A percentile compares a stretch with the other conserved stretches of the same genome.
These are phyloP conservation scores for Ramaria sp. DNA, from an alignment of 768 basidiomycete genomes.

Conservation along the genomic window DNA sequence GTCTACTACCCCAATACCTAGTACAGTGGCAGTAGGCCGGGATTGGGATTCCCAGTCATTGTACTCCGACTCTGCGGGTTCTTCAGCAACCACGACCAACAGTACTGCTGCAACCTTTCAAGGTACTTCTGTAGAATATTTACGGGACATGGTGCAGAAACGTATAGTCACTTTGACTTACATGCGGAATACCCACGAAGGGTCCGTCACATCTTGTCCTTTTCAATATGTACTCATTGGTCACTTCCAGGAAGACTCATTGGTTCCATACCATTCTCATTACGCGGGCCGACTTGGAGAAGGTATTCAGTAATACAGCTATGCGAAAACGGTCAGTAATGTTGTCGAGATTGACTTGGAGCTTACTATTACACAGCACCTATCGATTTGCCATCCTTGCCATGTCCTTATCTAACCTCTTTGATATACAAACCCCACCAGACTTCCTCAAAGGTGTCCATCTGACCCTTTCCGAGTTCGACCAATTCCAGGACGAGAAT, in stretches of 20 bases:
- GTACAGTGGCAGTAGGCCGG: constrained; percentile 21
- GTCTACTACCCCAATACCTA: constrained; percentile 13
- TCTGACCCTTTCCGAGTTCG: constrained; percentile 65
- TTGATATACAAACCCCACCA: constrained; percentile 70
- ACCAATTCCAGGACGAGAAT: constrained; percentile 66
- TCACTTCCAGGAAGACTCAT: constrained; percentile 49
- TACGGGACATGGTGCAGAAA: constrained; percentile 74
- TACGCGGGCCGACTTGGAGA: constrained; percentile 61
- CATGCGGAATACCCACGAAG: constrained; percentile 76
- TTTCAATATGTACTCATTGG: background rate
- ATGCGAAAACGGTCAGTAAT: constrained; percentile 67
- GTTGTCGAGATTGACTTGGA: too few species aligned
- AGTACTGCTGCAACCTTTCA: constrained; percentile 23
- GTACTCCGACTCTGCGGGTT: constrained; percentile 30
- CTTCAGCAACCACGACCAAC: constrained; percentile 2
- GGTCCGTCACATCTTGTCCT: constrained; percentile 35
- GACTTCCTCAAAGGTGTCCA: constrained; percentile 71
- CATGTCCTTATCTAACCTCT: constrained; percentile 72
- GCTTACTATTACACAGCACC: constrained; percentile 38
- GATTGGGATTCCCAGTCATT: constrained; percentile 71
- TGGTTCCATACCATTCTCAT: constrained; percentile 87
- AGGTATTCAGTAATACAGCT: constrained; percentile 56
- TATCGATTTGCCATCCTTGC: constrained; percentile 76
- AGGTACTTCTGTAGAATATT: constrained; percentile 66
- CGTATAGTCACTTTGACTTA: constrained; percentile 79